Evolutionary conservation across 1,139 yeast species (phyloP), one percentile per base, ranked within the genome.

Genomic region (Schwanniomyces etchellsii): DNA sequence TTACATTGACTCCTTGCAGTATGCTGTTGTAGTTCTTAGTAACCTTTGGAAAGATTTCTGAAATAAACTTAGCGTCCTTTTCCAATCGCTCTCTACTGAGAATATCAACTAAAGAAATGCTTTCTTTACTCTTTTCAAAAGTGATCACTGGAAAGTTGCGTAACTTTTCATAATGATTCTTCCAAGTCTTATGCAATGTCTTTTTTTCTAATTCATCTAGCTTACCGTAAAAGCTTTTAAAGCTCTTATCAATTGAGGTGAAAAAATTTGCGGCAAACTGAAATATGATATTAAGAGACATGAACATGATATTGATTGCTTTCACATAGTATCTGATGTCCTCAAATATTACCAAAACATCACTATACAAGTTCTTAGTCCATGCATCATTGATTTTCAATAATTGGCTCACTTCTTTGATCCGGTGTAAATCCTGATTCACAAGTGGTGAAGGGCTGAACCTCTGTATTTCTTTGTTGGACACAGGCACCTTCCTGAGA

Each of bases 231-330:
- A 73, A 67, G 14, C 61, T 66, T 33, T 67, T 65, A 46, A 74
- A 77, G 23, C 60, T 61, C 41, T 70, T 75, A 34, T 75, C 79
- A 24, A 74, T 57, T 32, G 71, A 73, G 39, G 53, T 46, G 22
- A 71, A 60, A 47, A 74, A 75, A 28, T 65, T 60, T 18, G 74
- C 67, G 27, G 76, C 67, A 48, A 80, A 80, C 44, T 77, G 81
- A 31, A 73, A 66, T 5, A 80, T 66, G 4, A 76, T 71, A 36
- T 65, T 71, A 23, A 80, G 54, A 12, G 82, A 66, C 30, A 69
- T 65, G 45, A 79, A 62, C 15, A 78, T 58, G 27, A 48, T 47
- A 36, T 64, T 67, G 28, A 65, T 55, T 20, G 57, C 60, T 21
- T 42, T 48, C 3, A 55, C 43, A 18, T 47, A 39, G 4, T 33